Base-by-base conservation (phyloP, 1,284 basidiomycete species). In the Cutaneotrichosporon mucoides region DNA sequence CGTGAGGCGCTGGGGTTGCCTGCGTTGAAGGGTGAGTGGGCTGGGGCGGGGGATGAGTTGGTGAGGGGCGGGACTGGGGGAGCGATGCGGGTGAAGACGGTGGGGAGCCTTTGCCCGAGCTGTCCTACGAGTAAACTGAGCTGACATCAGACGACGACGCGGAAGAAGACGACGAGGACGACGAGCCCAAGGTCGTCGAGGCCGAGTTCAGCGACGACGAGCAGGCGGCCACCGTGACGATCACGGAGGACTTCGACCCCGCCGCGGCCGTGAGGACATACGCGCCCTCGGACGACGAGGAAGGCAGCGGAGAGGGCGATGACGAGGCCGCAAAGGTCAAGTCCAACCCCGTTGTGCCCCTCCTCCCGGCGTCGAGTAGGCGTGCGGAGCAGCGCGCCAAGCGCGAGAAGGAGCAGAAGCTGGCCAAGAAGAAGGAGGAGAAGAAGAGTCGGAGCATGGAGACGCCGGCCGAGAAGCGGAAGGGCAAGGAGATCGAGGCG, bases 161-260 rank as follows among this genome's bases (percentile, higher is more conserved):
- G 13, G 62, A 56, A 7, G 51, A 51, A n/a, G 35, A 48, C 6
- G 24, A 45, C 7, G 58, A 63, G 33, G 63, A 67, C 0, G 64
- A 64, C 12, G 67, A 59, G 12, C 49, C 59, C 34, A 56, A 61
- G 9, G 54, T 66, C 51, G 57, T 61, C 41, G 73, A 76, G 60
- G 69, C 66, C 11, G 73, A 75, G 49, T 78, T 70, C 63, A 72
- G 70, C 16, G 76, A 78, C 63, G 76, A 73, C 36, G 76, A 78
- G 42, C 73, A 77, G 59, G 62, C 73, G 36, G 78, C 77, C 1
- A 74, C 75, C 0, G 77, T 79, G 9, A 78, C 77, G 16, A 77
- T 79, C 57, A 69, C 67, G 5, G 77, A 79, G 49, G 77, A 78
- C 57, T 79, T 78, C 56, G 75, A 77, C 53, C 71, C 72, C 7